Evolutionary conservation across 345 rosid species (phyloP).

Genomic region (Lepidium africanum): DNA sequence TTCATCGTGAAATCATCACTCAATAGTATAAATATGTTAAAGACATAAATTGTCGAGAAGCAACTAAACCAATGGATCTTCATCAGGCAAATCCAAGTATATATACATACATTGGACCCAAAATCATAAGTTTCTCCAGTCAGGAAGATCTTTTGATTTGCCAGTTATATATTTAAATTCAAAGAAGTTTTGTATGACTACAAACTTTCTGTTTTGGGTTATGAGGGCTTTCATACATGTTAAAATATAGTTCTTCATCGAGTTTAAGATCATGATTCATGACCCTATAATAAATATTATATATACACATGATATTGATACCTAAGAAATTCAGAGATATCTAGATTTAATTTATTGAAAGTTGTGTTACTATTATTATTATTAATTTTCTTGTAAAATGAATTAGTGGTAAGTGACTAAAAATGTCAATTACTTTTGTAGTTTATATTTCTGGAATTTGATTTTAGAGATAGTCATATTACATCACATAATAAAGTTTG

Average conservation of each 20-base stretch:
- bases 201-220: conserved; percentile 2
- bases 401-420: no score
- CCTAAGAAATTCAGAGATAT: no score
- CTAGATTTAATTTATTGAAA: no score
- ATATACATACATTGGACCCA: conserved; percentile 1
- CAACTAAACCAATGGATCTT: conserved; percentile 17
- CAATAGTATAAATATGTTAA: background rate
- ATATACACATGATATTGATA: no score
- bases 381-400: no score
- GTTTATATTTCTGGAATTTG: no score
- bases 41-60: background rate
- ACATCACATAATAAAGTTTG: no score
- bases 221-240: background rate
- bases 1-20: conserved; percentile 9
- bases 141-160: conserved; percentile 10
- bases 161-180: background rate
- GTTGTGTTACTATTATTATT: no score
- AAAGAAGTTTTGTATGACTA: background rate
- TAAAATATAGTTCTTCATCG: background rate
- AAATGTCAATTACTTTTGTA: no score
- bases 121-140: conserved; percentile 2
- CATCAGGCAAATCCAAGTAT: conserved; percentile 2
- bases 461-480: no score
- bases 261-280: no score
- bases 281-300: no score